Base-by-base conservation (phyloP, 192 early-diverging fungal species). In the Coemansia sp. region DNA sequence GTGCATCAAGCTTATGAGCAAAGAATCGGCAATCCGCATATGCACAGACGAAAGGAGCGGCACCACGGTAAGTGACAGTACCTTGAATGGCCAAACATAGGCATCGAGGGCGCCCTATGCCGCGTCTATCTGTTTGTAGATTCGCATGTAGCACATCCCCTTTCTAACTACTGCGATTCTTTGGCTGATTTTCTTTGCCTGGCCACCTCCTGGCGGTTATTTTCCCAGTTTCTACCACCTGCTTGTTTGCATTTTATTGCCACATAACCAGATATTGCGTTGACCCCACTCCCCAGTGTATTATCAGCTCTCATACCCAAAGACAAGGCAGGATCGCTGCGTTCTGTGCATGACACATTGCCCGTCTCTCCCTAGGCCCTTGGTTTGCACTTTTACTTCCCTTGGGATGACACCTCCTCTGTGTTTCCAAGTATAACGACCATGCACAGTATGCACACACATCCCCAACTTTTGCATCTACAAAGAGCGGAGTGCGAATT, bases 1-100 rank as follows among this genome's bases (percentile, higher is more conserved):
- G 37, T 69, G 63, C 51, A 73, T 78, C 8, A 44, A 32, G 17
- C 55, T 68, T 38, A 66, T 78, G 70, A 69, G 76, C 76, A 78
- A 66, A 42, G 76, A 78, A 46, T 29, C 62, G 27, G 63, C 62
- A 19, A 68, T 78, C 57, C 60, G 67, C 59, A 73, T 78, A 62
- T 55, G 67, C 57, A 62, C 53, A 27, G 66, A 48, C 59, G 66
- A 17, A 11, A 62, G 38, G 34, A 57, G 38, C 51, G 48, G 21
- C 29, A 64, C 27, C 62, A 59, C 42, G 75, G 75, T 77, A 76
- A 76, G 75, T 67, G 57, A 45, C 31, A 36, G 29, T 38, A 19
- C 55, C 29, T 58, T 0, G 55, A 34, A 14, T 58, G 15, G 29
- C 55, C 15, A 58, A 58, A 58, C 29, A 15, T 34, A 8, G 55